Percentiles rank a stretch among this genome's conserved stretches.
phyloP scores from a whole-genome alignment of 2,329 filamentous ascomycete genomes.

The Rhynchosporium agropyri region DNA sequence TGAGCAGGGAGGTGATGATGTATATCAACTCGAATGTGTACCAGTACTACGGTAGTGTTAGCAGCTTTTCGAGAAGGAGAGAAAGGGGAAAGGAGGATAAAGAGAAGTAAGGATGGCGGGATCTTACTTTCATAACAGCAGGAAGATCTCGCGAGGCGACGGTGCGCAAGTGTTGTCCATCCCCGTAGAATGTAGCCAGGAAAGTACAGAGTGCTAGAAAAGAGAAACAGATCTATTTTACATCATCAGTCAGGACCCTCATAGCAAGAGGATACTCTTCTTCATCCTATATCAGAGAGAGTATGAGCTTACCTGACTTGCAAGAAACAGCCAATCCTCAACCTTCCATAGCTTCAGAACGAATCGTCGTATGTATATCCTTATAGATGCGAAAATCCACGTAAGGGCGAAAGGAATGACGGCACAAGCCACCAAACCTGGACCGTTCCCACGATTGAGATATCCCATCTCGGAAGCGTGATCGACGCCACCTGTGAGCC shows the following conservation, averaged over 20 bases:
- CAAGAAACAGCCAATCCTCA: slow-evolving; percentile 33
- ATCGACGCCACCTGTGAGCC: not conserved
- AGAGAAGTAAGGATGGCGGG: too few relatives aligned
- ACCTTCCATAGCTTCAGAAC: slow-evolving; percentile 30
- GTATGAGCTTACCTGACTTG: slow-evolving; percentile 23
- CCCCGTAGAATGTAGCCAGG: slow-evolving; percentile 24
- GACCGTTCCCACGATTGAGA: slow-evolving; percentile 26
- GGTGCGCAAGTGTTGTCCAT: slow-evolving; percentile 23
- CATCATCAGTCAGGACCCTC: not conserved
- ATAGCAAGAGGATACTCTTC: not conserved
- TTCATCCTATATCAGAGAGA: too few relatives aligned
- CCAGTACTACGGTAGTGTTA: slow-evolving; percentile 20
- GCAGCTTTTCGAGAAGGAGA: too few relatives aligned
- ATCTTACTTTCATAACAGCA: slow-evolving; percentile 26
- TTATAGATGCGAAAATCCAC: slow-evolving; percentile 25
- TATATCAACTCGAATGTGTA: slow-evolving; percentile 24
- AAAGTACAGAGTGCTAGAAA: slow-evolving; percentile 18
- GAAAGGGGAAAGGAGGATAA: too few relatives aligned
- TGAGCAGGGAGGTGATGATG: slow-evolving; percentile 26
- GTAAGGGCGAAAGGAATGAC: slow-evolving; percentile 21
- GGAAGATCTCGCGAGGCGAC: slow-evolving; percentile 21
- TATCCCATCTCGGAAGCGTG: slow-evolving; percentile 14
- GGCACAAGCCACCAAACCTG: slow-evolving; percentile 21
- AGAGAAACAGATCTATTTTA: slow-evolving; percentile 14
- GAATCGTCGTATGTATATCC: slow-evolving; percentile 28